phyloP scores from a whole-genome alignment of 2,329 filamentous ascomycete genomes.

The Arachnomyces sp. region DNA sequence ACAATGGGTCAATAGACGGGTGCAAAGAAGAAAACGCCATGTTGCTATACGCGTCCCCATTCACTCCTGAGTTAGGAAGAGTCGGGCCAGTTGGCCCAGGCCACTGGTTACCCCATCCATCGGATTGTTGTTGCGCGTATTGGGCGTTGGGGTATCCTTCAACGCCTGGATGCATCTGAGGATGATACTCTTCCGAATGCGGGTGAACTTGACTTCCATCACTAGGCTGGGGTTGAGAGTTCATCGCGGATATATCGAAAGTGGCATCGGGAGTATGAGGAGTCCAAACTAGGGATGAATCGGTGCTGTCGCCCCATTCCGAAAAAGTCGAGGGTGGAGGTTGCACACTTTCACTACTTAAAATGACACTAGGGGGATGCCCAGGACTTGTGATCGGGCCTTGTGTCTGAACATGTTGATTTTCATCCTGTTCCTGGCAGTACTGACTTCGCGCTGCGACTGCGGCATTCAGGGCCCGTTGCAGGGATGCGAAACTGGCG shows the following conservation, averaged over 20 bases:
- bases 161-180: slow-evolving; percentile 4
- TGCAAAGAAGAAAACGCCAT: slow-evolving; percentile 26
- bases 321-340: slow-evolving; percentile 11
- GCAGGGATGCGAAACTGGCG: slow-evolving; percentile 36
- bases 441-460: slow-evolving; percentile 31
- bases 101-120: slow-evolving; percentile 21
- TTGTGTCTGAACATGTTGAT: slow-evolving; percentile 11
- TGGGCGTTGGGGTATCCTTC: slow-evolving; percentile 6
- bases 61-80: slow-evolving; percentile 14
- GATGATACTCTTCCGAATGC: too few species aligned
- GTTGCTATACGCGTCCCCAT: slow-evolving; percentile 23
- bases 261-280: slow-evolving; percentile 18
- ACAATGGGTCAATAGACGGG: slow-evolving; percentile 20
- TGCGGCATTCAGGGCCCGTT: slow-evolving; percentile 35
- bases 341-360: not conserved
- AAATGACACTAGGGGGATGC: not conserved
- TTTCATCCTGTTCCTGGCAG: slow-evolving; percentile 14
- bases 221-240: slow-evolving; percentile 1
- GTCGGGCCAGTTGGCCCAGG: slow-evolving; percentile 15
- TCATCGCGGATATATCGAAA: slow-evolving; percentile 17
- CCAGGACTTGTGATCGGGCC: slow-evolving; percentile 6
- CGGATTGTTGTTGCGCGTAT: slow-evolving; percentile 7
- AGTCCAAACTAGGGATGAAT: slow-evolving; percentile 22
- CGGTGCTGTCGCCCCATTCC: slow-evolving; percentile 22
- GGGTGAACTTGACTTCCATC: too few species aligned